A percentile compares a stretch with the other conserved stretches of the same genome.
Conservation (phyloP, 163 green algal genomes). For the Scenedesmus sp. region DNA sequence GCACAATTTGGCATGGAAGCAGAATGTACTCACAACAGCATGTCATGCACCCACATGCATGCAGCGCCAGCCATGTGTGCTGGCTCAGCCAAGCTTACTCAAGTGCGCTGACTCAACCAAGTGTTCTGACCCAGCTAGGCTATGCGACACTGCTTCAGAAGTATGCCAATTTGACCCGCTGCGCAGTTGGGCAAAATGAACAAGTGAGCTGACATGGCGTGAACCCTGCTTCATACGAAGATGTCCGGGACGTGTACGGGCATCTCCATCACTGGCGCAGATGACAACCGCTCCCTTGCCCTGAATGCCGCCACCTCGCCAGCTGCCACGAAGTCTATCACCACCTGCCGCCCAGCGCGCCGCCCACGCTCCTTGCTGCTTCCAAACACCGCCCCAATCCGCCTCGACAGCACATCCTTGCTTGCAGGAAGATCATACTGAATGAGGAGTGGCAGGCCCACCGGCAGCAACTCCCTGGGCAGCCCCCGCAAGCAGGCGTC, state of each 20-base stretch:
- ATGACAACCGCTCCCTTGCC: constrained; percentile 55
- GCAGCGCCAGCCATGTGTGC: too few species aligned
- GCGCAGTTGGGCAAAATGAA: too few species aligned
- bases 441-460: constrained; percentile 62
- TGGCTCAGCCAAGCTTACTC: too few species aligned
- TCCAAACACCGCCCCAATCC: constrained; percentile 64
- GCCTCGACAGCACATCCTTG: constrained; percentile 67
- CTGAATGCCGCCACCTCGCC: constrained; percentile 68
- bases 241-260: constrained; percentile 68
- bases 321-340: constrained; percentile 71
- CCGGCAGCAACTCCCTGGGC: constrained; percentile 12
- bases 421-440: constrained; percentile 68
- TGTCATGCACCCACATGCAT: too few species aligned
- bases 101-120: too few species aligned
- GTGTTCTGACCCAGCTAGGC: too few species aligned
- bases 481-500: constrained; percentile 24
- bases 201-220: too few species aligned
- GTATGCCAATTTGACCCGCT: too few species aligned
- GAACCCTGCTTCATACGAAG: constrained; percentile 56
- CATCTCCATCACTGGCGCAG: constrained; percentile 58
- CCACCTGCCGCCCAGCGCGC: constrained; percentile 25
- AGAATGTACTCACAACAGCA: too few species aligned
- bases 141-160: too few species aligned
- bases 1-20: too few species aligned
- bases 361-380: constrained; percentile 63